phyloP scores from a whole-genome alignment of 768 basidiomycete species.

The Russula abietina region DNA sequence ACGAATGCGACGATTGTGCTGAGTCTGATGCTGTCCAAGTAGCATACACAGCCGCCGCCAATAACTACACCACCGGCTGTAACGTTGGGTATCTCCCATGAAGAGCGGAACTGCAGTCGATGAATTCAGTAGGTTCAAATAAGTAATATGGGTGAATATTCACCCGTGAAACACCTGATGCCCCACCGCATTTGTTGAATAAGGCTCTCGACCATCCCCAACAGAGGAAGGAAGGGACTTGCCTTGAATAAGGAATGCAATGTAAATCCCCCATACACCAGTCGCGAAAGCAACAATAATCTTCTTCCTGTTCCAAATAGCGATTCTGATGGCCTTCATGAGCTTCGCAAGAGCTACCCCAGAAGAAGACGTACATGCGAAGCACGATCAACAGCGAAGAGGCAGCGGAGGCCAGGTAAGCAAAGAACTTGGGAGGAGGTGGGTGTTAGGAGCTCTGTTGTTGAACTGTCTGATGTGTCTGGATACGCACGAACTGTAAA shows the following conservation, averaged over 20 bases:
- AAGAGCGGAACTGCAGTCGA: neutral
- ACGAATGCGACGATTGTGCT: neutral
- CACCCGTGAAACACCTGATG: neutral
- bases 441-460: too few relatives aligned
- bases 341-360: neutral
- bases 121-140: neutral
- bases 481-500: neutral
- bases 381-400: constrained; percentile 6
- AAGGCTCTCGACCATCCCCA: too few relatives aligned
- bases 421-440: neutral
- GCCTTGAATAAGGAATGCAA: neutral
- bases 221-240: neutral
- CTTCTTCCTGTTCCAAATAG: neutral
- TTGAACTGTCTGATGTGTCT: neutral
- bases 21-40: neutral
- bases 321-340: neutral
- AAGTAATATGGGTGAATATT: neutral
- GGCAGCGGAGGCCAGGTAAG: neutral
- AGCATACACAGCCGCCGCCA: neutral
- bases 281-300: neutral
- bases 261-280: neutral
- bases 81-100: neutral
- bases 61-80: too few relatives aligned
- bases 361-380: constrained; percentile 6
- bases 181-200: too few relatives aligned